Evolutionary conservation across 2,329 filamentous ascomycete species (phyloP), one percentile per base, ranked within the genome.

Genomic region (Diaporthe citrichinensis): DNA sequence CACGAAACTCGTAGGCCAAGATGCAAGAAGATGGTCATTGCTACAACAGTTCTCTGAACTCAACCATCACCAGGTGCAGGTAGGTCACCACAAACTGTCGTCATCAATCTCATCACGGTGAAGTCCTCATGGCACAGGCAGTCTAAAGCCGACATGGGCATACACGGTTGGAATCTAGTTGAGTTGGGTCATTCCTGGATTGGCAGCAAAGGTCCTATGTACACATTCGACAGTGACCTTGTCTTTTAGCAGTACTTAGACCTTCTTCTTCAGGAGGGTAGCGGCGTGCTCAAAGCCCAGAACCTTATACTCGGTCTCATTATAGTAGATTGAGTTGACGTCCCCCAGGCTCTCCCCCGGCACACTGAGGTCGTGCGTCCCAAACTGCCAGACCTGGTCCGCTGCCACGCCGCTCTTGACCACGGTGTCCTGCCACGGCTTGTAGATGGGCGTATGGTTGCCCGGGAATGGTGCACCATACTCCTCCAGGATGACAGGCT

Each of bases 381-480:
- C 76, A 75, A 77, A 76, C 49, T 75, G 73, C 76, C 75, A 77
- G 9, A 77, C 71, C 73, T 77, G 76, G 25, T 76, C 76, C 2
- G 76, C 75, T 3, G 75, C 76, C 15, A 77, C 31, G 7, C 73
- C 75, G 31, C 74, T 74, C 57, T 28, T 23, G 9, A 77, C 51
- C 46, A 77, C 76, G 6, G 77, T 61, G 14, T 78, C 76, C 55
- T 77, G 73, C 76, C 76, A 78, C 3, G 73, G 75, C n/a, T 73
- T 71, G 49, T 74, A 74, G 55, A 61, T 55, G 8, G 75, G 71
- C 15, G 73, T 73, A 49, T 77, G 76, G 28, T 76, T 77, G 7
- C 65, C 71, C 9, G 69, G 58, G 65, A 72, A 72, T 0, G 75
- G 76, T 9, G 75, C 67, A 9, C 76, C 76, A 59, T 78, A 78